These are phyloP conservation scores for Candida glucosophila DNA, from an alignment of 1,139 yeast genomes.

Conservation along the genomic window DNA sequence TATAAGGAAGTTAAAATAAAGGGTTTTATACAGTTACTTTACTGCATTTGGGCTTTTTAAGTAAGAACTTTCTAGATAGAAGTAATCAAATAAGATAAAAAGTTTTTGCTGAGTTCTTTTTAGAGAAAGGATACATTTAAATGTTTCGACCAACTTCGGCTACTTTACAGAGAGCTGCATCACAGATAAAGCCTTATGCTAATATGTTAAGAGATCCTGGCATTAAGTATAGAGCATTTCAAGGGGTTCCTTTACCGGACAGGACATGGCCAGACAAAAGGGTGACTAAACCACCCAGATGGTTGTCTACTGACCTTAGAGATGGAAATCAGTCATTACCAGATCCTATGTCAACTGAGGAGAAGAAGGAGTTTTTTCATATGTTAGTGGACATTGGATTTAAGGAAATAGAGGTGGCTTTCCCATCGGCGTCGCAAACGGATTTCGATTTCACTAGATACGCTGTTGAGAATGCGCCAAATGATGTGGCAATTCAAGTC, in stretches of 20 bases:
- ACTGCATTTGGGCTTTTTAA: too few species aligned
- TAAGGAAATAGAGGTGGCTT: slow-evolving; percentile 94
- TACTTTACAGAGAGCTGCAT: neutral
- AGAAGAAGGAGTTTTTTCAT: slow-evolving; percentile 81
- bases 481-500: slow-evolving; percentile 86
- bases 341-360: slow-evolving; percentile 90
- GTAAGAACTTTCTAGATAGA: too few species aligned
- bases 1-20: too few species aligned
- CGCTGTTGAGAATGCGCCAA: slow-evolving; percentile 90
- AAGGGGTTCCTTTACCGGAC: slow-evolving; percentile 58
- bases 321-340: slow-evolving; percentile 98
- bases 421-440: slow-evolving; percentile 92
- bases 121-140: too few species aligned
- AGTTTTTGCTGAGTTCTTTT: too few species aligned
- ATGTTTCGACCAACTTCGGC: neutral
- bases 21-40: too few species aligned
- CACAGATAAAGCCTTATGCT: neutral
- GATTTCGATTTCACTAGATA: slow-evolving; percentile 93
- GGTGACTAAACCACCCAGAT: slow-evolving; percentile 79
- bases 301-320: slow-evolving; percentile 93
- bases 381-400: slow-evolving; percentile 85
- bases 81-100: too few species aligned
- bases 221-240: slow-evolving; percentile 62
- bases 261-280: slow-evolving; percentile 83
- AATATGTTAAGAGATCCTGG: slow-evolving; percentile 61